These are phyloP conservation scores for Uncinocarpus reesii DNA, from an alignment of 2,329 filamentous ascomycete genomes.

Conservation along the genomic window DNA sequence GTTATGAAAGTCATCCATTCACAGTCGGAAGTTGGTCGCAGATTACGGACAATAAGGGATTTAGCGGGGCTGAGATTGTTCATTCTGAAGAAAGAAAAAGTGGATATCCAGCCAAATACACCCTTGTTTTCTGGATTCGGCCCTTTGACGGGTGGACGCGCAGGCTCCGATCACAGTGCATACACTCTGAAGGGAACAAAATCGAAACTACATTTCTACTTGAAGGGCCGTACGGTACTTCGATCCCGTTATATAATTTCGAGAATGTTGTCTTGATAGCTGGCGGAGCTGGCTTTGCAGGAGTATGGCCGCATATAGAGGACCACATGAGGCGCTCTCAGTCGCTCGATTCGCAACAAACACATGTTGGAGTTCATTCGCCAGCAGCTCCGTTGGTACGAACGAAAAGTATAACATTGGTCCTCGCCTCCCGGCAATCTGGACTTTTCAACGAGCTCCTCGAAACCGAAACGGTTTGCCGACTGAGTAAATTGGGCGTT, in stretches of 20 bases:
- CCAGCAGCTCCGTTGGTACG: not conserved
- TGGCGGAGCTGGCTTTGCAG: slow-evolving; percentile 23
- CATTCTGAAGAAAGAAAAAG: not conserved
- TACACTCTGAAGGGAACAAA: slow-evolving; percentile 16
- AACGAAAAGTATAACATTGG: slow-evolving; percentile 17
- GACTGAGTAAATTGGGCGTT: slow-evolving; percentile 6
- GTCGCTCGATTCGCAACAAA: not conserved
- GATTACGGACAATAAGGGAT: not conserved
- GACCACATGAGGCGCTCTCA: slow-evolving; percentile 17
- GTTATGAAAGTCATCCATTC: slow-evolving; percentile 44
- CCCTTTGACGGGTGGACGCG: slow-evolving; percentile 40
- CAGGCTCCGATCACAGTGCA: slow-evolving; percentile 28
- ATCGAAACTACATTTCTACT: slow-evolving; percentile 30
- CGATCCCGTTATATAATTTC: slow-evolving; percentile 30
- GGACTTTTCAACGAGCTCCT: slow-evolving; percentile 10
- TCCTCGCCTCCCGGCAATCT: slow-evolving; percentile 21
- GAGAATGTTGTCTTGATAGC: slow-evolving; percentile 43
- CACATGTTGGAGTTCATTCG: not conserved
- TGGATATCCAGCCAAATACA: not conserved
- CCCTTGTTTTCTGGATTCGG: slow-evolving; percentile 36
- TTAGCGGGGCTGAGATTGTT: not conserved
- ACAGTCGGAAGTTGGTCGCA: slow-evolving; percentile 24
- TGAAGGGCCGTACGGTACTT: slow-evolving; percentile 41
- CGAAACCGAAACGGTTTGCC: not conserved
- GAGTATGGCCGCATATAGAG: slow-evolving; percentile 37